These are phyloP conservation scores for Coffea humblotiana DNA, from an alignment of 305 asterid species.

Conservation along the genomic window DNA sequence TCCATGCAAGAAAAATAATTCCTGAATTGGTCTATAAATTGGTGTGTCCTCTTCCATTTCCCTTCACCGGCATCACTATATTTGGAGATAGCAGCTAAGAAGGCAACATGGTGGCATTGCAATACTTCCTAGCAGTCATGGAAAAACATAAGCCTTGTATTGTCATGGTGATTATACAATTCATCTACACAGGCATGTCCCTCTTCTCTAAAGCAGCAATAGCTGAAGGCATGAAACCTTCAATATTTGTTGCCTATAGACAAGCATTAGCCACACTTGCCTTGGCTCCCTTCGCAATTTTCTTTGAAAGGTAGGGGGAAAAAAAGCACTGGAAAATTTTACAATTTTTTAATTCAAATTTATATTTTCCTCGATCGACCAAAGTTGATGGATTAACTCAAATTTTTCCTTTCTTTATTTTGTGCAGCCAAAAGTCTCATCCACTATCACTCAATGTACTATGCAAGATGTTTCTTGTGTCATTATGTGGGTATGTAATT, in stretches of 20 bases:
- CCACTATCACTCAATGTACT: constrained; percentile 36
- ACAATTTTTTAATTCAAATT: background rate
- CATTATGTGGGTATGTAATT: constrained; percentile 49
- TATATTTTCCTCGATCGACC: background rate
- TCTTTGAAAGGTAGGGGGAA: constrained; percentile 41
- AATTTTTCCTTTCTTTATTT: background rate
- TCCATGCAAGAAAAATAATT: background rate
- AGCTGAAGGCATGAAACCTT: constrained; percentile 37
- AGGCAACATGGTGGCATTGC: constrained; percentile 16
- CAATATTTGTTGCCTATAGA: constrained; percentile 49
- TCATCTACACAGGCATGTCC: constrained; percentile 41
- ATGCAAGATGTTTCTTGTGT: constrained; percentile 44
- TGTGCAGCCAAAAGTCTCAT: constrained; percentile 36
- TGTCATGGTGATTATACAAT: constrained; percentile 45
- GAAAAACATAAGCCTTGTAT: constrained; percentile 32
- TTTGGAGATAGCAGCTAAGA: background rate
- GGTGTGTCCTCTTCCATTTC: background rate
- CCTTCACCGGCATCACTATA: background rate
- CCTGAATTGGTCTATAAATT: background rate
- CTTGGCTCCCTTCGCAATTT: constrained; percentile 65
- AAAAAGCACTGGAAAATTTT: background rate
- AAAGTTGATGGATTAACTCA: background rate
- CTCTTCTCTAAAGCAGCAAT: constrained; percentile 39
- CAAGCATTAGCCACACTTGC: constrained; percentile 58
- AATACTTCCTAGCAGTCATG: constrained; percentile 1